Base-by-base conservation (phyloP, 2,329 filamentous ascomycete genomes). In the Pseudodiploospora longispora region DNA sequence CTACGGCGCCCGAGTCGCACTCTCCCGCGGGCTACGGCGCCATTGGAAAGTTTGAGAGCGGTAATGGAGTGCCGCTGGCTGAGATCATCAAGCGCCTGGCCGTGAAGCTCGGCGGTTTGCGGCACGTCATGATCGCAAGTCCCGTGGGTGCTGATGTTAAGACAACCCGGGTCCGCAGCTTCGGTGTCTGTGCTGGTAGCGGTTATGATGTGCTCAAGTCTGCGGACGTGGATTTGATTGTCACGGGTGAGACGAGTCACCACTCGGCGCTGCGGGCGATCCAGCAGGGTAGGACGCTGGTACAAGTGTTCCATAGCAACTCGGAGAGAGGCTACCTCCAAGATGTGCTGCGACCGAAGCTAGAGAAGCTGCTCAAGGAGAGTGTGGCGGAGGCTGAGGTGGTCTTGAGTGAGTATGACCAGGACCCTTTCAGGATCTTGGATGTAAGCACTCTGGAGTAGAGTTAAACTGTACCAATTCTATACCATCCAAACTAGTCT, bases 181-280 rank as follows among this genome's bases (percentile, higher is more conserved):
- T 95, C 7, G 90, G 85, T 5, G 85, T 96, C 33, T 97, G 91
- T 55, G 91, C 93, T 0, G 93, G 93, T 2, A 93, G 86, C 6
- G 93, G 93, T 0, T 85, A 82, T 2, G 79, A 83, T 34, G 74
- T 97, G 19, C 76, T 96, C 47, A 79, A 80, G 50, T 74, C 75
- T 35, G 70, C 82, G 3, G 70, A 78, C 36, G 87, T 89, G 0
- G 88, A 96, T 57, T 64, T 97, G 34, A 66, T 94, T 4, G 86
- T 98, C 54, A 97, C 88, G 1, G 93, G 93, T 2, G 93, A 98
- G 68, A 78, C 97, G 72, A 86, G 80, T 56, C 93, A 98, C 61
- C 93, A 98, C 61, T 88, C 93, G 51, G 89, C 91, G 3, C 75
- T 98, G 46, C 80, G 85, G 34, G 87, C 89, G 1, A 87, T 86